Evolutionary conservation across 2,329 filamentous ascomycete species (phyloP).

Genomic region (Dendrostoma leiphaemia): DNA sequence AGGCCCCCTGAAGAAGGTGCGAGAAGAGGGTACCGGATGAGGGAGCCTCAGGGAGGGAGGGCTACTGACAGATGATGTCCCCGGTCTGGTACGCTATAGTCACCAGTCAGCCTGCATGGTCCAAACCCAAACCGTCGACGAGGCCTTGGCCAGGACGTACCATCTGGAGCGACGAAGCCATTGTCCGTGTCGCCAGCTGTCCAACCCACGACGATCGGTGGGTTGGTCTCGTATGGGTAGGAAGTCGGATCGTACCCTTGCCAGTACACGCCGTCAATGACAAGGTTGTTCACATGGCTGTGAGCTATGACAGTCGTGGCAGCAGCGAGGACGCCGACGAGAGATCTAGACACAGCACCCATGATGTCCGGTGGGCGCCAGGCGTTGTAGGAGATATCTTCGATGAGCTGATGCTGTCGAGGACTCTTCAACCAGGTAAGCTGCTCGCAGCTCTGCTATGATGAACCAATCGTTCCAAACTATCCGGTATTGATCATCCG

Average conservation of each 20-base stretch:
- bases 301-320: slow-evolving; percentile 8
- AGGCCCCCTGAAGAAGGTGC: background rate
- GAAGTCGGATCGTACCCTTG: slow-evolving; percentile 12
- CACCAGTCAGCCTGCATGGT: too few species aligned
- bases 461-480: background rate
- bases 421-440: background rate
- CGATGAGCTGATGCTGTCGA: background rate
- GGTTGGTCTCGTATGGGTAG: slow-evolving; percentile 4
- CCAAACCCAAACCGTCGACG: too few species aligned
- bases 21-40: background rate
- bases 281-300: slow-evolving; percentile 16
- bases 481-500: too few species aligned
- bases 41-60: background rate
- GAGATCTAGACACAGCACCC: background rate
- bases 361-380: too few species aligned
- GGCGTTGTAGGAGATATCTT: too few species aligned
- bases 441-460: background rate
- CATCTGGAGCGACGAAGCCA: slow-evolving; percentile 37
- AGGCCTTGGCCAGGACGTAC: too few species aligned
- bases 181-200: slow-evolving; percentile 25
- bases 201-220: slow-evolving; percentile 15
- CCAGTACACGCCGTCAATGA: slow-evolving; percentile 16
- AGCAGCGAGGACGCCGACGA: background rate
- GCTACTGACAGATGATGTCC: slow-evolving; percentile 34
- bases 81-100: slow-evolving; percentile 29